phyloP scores from a whole-genome alignment of 2,329 filamentous ascomycete genomes.

The Paracoccidioides lutzii region DNA sequence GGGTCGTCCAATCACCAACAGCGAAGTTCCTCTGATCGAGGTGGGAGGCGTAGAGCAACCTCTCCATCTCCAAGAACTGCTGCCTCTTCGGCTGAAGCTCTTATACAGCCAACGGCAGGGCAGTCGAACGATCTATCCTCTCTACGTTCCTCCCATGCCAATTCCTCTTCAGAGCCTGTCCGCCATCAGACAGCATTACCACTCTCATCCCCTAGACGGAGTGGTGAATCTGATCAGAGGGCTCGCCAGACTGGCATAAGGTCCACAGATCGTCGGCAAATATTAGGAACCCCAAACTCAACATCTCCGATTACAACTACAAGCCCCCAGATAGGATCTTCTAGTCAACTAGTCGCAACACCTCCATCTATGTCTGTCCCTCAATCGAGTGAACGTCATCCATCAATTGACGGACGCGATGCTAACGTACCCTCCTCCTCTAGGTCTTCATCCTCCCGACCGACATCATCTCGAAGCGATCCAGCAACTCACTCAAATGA shows the following conservation, averaged over 20 bases:
- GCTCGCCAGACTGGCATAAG: background rate
- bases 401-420: background rate
- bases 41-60: conserved; percentile 13
- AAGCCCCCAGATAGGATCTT: background rate
- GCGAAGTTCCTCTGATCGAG: conserved; percentile 18
- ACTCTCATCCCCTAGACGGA: background rate
- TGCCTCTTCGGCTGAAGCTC: conserved; percentile 16
- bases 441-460: conserved; percentile 20
- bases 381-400: background rate
- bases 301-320: background rate
- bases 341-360: background rate
- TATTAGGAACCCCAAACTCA: conserved; percentile 1
- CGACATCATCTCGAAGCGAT: conserved; percentile 22
- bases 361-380: background rate
- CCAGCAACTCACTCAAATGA: conserved; percentile 13
- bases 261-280: background rate
- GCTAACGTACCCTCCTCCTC: conserved; percentile 12
- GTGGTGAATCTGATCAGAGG: background rate
- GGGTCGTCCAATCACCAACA: conserved; percentile 7
- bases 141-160: conserved; percentile 6
- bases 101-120: conserved; percentile 36
- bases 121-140: conserved; percentile 53
- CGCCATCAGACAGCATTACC: conserved; percentile 1
- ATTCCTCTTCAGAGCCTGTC: background rate
- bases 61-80: conserved; percentile 21